Conservation (phyloP, 495 filamentous ascomycete genomes). For the Lophiotrema nucula region DNA sequence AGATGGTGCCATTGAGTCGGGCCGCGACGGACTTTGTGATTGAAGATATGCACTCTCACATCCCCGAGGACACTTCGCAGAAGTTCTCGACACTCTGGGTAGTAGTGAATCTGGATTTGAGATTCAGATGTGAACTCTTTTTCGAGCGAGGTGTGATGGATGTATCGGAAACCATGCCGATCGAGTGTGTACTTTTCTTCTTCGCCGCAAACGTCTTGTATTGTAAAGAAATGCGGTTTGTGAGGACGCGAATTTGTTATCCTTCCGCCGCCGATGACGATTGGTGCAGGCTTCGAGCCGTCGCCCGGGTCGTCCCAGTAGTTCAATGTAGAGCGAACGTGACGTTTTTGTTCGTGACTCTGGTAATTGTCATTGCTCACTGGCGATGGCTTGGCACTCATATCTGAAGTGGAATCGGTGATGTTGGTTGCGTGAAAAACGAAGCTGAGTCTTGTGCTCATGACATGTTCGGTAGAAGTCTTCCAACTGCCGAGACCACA, state of each 20-base stretch:
- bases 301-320: conserved; percentile 68
- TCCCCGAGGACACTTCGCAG: conserved; percentile 58
- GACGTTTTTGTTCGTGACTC: conserved; percentile 11
- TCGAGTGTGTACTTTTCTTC: conserved; percentile 66
- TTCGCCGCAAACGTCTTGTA: conserved; percentile 65
- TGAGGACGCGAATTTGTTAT: conserved; percentile 53
- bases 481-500: conserved; percentile 16
- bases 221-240: conserved; percentile 51
- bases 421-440: neutral
- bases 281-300: conserved; percentile 58
- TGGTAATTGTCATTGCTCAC: too few relatives aligned
- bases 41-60: conserved; percentile 70
- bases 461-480: neutral
- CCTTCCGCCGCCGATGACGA: conserved; percentile 54
- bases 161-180: conserved; percentile 67
- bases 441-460: neutral
- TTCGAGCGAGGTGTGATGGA: conserved; percentile 51
- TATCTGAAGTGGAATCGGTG: conserved; percentile 4
- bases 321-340: conserved; percentile 58
- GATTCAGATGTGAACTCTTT: conserved; percentile 63
- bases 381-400: neutral
- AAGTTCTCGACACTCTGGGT: conserved; percentile 72
- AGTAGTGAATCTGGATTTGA: conserved; percentile 66
- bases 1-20: conserved; percentile 37
- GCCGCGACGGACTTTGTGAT: conserved; percentile 80